These are phyloP conservation scores for Datura wrightii DNA, from an alignment of 257 asterid genomes.

Conservation along the genomic window DNA sequence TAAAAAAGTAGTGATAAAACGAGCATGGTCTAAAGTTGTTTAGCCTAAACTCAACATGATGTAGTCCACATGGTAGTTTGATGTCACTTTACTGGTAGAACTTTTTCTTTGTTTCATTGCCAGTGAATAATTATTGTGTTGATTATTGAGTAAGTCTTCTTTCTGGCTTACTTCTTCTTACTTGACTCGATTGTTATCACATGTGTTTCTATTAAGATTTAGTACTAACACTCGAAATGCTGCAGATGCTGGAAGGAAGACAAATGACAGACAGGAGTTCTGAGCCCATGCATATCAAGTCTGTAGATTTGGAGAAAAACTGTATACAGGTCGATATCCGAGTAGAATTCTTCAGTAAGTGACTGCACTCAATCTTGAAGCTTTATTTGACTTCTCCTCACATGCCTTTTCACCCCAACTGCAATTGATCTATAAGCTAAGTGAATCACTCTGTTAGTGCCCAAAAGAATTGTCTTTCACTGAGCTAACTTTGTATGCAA, in stretches of 20 bases:
- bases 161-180: not conserved
- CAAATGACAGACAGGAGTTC: conserved; percentile 34
- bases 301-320: conserved; percentile 58
- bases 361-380: not conserved
- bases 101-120: not conserved
- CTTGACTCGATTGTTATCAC: conserved; percentile 1
- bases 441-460: not conserved
- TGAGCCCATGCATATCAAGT: conserved; percentile 47
- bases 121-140: not conserved
- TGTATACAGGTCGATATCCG: conserved; percentile 50
- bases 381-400: not conserved
- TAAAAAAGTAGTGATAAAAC: not conserved
- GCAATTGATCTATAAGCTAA: not conserved
- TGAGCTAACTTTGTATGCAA: not conserved
- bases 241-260: conserved; percentile 59
- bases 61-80: not conserved
- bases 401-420: not conserved
- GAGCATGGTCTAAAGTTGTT: not conserved
- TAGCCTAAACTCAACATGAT: not conserved
- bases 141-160: not conserved
- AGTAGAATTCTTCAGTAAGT: conserved; percentile 62
- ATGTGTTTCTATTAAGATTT: not conserved
- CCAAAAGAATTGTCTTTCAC: not conserved
- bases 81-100: not conserved
- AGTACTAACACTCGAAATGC: not conserved